Evolutionary conservation across 139 green algal genomes (phyloP), one percentile per base, ranked within the genome.

Genomic region (Prasinococcaceae sp.): DNA sequence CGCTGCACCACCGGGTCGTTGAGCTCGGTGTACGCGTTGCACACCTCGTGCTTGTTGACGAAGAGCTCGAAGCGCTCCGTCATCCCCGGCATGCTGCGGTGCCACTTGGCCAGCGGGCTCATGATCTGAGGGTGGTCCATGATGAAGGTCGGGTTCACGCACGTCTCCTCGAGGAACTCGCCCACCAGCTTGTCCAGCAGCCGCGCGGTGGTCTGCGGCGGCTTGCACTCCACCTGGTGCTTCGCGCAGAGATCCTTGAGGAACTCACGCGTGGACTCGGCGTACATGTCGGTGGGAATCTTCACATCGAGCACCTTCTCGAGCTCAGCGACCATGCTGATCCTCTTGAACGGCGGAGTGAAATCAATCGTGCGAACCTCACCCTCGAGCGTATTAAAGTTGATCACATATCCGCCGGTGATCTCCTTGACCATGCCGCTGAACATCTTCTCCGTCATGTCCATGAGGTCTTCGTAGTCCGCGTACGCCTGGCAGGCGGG

Each of bases 11-110:
- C 52, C 2, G 92, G 92, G 72, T 99, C 92, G 70, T 99, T 99
- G 70, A 99, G 71, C 83, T 98, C 92, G 2, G 92, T 99, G 86
- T 99, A 99, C 2, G 90, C 85, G 68, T 99, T 98, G 70, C 77
- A 89, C 29, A 97, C 69, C 78, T 98, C 90, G 42, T 77, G 72
- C 63, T 80, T 88, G 79, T 97, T 97, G 27, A 98, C 77, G 68
- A 99, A 99, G 32, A 98, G 76, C 78, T 99, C 92, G 64, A 99
- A 99, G 22, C 92, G 83, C 79, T 99, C 92, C 1, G 92, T 97
- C 72, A 98, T 47, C 39, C 43, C 64, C 19, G 70, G 62, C 37
- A 50, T 37, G 3, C 27, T 38, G 27, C 70, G 57, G 42, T 79
- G 70, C 83, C 83, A 95, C 74, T 99, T 99, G 57, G 92, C 90